These are phyloP conservation scores for Peribolospora baueri DNA, from an alignment of 768 basidiomycete genomes.

Conservation along the genomic window DNA sequence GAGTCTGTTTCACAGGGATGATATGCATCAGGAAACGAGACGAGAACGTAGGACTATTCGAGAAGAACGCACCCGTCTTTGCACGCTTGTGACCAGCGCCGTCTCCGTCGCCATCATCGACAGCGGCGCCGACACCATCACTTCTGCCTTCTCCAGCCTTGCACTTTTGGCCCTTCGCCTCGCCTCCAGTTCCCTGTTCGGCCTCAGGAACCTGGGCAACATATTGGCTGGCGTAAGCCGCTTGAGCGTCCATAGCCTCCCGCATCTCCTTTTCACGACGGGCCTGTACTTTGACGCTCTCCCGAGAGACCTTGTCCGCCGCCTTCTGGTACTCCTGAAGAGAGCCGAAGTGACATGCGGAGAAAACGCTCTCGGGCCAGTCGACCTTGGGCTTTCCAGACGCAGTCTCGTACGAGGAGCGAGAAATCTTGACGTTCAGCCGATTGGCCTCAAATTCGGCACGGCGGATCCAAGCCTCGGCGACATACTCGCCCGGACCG, in stretches of 20 bases:
- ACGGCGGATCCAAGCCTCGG: slow-evolving; percentile 52
- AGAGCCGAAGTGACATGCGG: slow-evolving; percentile 58
- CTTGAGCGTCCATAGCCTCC: too few relatives aligned
- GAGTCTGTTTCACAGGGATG: too few relatives aligned
- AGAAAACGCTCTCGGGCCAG: slow-evolving; percentile 88
- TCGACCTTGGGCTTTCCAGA: slow-evolving; percentile 46
- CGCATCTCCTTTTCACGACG: too few relatives aligned
- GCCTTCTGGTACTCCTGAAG: slow-evolving; percentile 22
- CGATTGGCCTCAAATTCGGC: slow-evolving; percentile 30
- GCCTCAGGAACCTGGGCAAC: slow-evolving; percentile 28
- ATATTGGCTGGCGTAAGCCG: slow-evolving; percentile 18
- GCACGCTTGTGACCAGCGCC: too few relatives aligned
- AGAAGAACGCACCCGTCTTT: too few relatives aligned
- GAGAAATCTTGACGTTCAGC: slow-evolving; percentile 28
- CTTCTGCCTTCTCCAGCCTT: too few relatives aligned
- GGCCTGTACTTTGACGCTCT: slow-evolving; percentile 39
- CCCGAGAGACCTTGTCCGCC: slow-evolving; percentile 21
- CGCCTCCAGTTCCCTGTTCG: slow-evolving; percentile 16
- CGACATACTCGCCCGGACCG: too few relatives aligned
- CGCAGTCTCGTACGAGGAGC: slow-evolving; percentile 37
- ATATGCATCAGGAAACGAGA: too few relatives aligned
- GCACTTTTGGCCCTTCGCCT: slow-evolving; percentile 9
- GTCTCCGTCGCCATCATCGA: slow-evolving; percentile 8
- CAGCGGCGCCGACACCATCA: too few relatives aligned
- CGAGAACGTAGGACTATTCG: too few relatives aligned